Conservation (phyloP, 495 filamentous ascomycete genomes). For the Podospora tetraspora region DNA sequence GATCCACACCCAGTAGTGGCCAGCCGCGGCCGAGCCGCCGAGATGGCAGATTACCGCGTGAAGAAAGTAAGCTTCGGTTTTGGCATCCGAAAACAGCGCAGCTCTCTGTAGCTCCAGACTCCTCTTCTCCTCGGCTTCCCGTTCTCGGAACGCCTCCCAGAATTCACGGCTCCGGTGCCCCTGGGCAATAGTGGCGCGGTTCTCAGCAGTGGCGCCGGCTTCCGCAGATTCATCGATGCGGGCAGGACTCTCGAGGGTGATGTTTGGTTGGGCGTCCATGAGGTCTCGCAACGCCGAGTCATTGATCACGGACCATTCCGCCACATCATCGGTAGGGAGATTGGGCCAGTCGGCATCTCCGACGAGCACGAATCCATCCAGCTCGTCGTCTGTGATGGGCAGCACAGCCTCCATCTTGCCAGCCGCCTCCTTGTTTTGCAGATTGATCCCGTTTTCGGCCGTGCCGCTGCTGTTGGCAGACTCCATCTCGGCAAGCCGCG, state of each 20-base stretch:
- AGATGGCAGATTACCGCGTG: constrained; percentile 91
- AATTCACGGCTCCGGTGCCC: neutral
- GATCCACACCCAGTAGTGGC: constrained; percentile 98
- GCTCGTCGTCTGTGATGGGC: constrained; percentile 4
- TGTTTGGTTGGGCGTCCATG: neutral
- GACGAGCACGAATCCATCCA: constrained; percentile 19
- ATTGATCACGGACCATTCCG: neutral
- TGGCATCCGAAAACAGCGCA: constrained; percentile 57
- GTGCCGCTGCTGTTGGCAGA: neutral
- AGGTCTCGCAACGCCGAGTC: neutral
- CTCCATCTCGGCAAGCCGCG: constrained; percentile 53
- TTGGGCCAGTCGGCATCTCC: neutral
- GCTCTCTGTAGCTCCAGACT: constrained; percentile 27
- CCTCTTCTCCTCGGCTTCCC: constrained; percentile 5
- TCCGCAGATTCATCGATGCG: neutral
- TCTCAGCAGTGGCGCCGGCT: neutral
- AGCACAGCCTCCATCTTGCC: constrained; percentile 9
- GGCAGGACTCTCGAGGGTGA: neutral
- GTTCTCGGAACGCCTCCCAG: constrained; percentile 1
- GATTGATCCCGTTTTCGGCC: neutral
- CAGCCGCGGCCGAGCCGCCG: constrained; percentile 53
- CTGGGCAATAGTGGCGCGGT: neutral
- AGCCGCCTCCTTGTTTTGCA: neutral
- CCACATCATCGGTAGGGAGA: neutral
- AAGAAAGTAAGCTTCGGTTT: constrained; percentile 67